These are phyloP conservation scores for Spinellus fusiger DNA, from an alignment of 192 early-diverging fungal species.

Conservation along the genomic window DNA sequence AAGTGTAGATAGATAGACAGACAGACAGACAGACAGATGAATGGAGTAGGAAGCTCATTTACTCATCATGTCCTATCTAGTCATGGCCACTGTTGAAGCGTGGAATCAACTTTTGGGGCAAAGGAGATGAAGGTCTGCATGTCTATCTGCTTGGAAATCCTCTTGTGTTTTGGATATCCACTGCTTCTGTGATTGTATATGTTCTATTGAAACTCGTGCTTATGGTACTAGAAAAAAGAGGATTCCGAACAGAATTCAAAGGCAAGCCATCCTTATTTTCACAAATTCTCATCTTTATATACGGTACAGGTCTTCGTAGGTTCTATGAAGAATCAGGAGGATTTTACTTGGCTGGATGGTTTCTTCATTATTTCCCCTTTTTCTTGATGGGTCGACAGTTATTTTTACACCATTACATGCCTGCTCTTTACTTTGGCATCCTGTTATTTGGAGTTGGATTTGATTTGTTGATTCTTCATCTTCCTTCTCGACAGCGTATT, in stretches of 20 bases:
- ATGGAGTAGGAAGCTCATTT: background rate
- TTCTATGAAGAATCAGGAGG: slow-evolving; percentile 62
- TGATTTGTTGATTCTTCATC: slow-evolving; percentile 69
- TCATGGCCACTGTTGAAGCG: slow-evolving; percentile 84
- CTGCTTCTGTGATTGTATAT: slow-evolving; percentile 56
- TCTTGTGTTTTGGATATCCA: slow-evolving; percentile 76
- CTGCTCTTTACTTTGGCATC: slow-evolving; percentile 88
- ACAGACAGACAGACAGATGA: background rate
- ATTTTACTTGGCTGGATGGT: slow-evolving; percentile 81
- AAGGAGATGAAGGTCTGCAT: slow-evolving; percentile 57
- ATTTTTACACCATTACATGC: slow-evolving; percentile 95
- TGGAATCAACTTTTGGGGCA: slow-evolving; percentile 92
- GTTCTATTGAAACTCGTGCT: slow-evolving; percentile 45
- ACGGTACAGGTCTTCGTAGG: slow-evolving; percentile 13
- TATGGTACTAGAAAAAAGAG: slow-evolving; percentile 58
- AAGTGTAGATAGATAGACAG: background rate
- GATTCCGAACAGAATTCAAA: slow-evolving; percentile 39
- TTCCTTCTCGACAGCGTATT: slow-evolving; percentile 46
- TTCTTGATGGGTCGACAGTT: slow-evolving; percentile 91
- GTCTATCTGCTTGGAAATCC: slow-evolving; percentile 95
- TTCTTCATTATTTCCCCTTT: slow-evolving; percentile 86
- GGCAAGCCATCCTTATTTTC: slow-evolving; percentile 5
- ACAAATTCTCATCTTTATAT: background rate
- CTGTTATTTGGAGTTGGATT: slow-evolving; percentile 68
- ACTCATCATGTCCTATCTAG: slow-evolving; percentile 11